Base-by-base conservation (phyloP, 352 stramenopile species). In the Globisporangium mamillatum region DNA sequence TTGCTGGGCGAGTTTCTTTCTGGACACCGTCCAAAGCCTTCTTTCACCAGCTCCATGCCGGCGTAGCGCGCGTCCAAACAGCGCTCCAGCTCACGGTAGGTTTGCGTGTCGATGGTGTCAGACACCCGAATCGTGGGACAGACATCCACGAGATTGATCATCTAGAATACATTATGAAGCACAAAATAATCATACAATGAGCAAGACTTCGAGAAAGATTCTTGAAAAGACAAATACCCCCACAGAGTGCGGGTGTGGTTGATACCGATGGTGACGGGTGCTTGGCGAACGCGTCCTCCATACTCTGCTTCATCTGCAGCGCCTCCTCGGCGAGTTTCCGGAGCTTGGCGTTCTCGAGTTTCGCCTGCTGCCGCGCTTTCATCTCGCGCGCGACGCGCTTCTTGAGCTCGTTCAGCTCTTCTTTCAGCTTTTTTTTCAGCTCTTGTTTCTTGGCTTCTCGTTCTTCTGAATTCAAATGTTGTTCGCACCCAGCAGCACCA, bases 291-390 rank as follows among this genome's bases (percentile, higher is more conserved):
- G 29, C 29, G 7, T 27, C 34, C 20, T 52, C 29, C 20, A 66
- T 66, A 22, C 48, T 53, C 20, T 34, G 61, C 12, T 50, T 52
- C 29, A 60, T 36, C 48, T 52, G 12, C 29, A n/a, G 48, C n/a
- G 48, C 48, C 6, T 66, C 61, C 3, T 59, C n/a, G 5, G 61
- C 48, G 32, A 66, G 61, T 14, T 59, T 52, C 18, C 68, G 59
- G 7, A 76, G 54, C 27, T 56, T 60, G 4, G 66, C 32, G 52
- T 75, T 69, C 41, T 78, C 46, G 10, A 65, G 20, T 44, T 27
- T 53, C 25, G 61, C 68, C 34, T 73, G 54, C 22, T 60, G 25
- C 54, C 50, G 55, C 0, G 50, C 56, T 16, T 67, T 24, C 20
- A 66, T 62, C 12, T 63, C 74, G 12, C 57, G 38, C 59, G 67